These are phyloP conservation scores for Flaveria floridana DNA, from an alignment of 140 eudicot species.

Conservation along the genomic window DNA sequence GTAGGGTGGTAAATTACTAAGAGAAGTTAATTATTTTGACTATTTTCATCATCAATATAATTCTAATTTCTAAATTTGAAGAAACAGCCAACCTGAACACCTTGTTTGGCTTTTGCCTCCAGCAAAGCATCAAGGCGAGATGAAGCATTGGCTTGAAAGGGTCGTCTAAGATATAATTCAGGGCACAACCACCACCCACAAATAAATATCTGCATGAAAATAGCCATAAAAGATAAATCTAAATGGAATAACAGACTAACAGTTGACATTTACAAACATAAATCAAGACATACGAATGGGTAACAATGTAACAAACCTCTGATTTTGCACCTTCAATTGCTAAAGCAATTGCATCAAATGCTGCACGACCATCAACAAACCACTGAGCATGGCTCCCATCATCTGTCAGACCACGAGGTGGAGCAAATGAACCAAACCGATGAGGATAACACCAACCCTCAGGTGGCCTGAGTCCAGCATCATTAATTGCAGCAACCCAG, in stretches of 20 bases:
- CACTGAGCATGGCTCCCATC: constrained; percentile 98
- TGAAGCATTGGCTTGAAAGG: constrained; percentile 71
- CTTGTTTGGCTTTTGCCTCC: constrained; percentile 95
- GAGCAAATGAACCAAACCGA: constrained; percentile 95
- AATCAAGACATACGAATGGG: constrained; percentile 10
- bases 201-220: constrained; percentile 72
- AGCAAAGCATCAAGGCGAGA: constrained; percentile 87
- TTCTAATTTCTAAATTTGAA: constrained; percentile 6
- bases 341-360: constrained; percentile 88
- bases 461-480: constrained; percentile 92
- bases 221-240: constrained; percentile 23
- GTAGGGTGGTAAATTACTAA: background rate
- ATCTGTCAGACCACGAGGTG: constrained; percentile 85
- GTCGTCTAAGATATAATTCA: constrained; percentile 83
- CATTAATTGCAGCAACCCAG: constrained; percentile 94
- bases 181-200: constrained; percentile 99
- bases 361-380: constrained; percentile 96
- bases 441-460: constrained; percentile 99
- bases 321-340: constrained; percentile 96
- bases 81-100: constrained; percentile 72
- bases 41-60: constrained; percentile 7
- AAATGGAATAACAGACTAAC: constrained; percentile 5
- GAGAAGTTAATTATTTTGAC: constrained; percentile 2
- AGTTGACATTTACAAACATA: constrained; percentile 1
- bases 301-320: constrained; percentile 58